Evolutionary conservation across 73 alveolate genomes (phyloP).

Genomic region (Durusdinium trenchii): DNA sequence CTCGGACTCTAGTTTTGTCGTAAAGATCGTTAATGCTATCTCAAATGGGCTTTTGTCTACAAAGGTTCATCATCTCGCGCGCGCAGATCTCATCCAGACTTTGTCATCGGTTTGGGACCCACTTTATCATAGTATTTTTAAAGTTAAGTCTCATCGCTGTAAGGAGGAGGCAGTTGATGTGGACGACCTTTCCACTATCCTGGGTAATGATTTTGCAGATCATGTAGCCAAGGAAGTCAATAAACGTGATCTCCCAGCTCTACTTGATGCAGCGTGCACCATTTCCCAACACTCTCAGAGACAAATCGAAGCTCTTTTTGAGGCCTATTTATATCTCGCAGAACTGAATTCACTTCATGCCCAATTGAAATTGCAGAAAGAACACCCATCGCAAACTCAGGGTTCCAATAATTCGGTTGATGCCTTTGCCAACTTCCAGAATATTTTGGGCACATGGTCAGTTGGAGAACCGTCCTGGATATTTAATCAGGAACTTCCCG

Average conservation of each 20-base stretch:
- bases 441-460: too few relatives aligned
- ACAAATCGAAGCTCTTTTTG: background rate
- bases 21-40: background rate
- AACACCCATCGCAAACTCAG: too few relatives aligned
- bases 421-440: too few relatives aligned
- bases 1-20: background rate
- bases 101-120: background rate
- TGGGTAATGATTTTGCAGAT: background rate
- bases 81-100: background rate
- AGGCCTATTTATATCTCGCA: background rate
- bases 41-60: background rate
- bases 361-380: too few relatives aligned
- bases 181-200: background rate
- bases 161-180: background rate
- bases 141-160: background rate
- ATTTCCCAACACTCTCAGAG: background rate
- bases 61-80: background rate
- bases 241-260: background rate
- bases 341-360: too few relatives aligned
- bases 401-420: too few relatives aligned
- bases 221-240: background rate
- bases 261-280: background rate
- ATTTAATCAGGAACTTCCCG: too few relatives aligned
- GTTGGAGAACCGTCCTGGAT: too few relatives aligned
- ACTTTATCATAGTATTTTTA: background rate